These are phyloP conservation scores for Trametes versicolor DNA, from an alignment of 1,284 basidiomycete genomes.

Conservation along the genomic window DNA sequence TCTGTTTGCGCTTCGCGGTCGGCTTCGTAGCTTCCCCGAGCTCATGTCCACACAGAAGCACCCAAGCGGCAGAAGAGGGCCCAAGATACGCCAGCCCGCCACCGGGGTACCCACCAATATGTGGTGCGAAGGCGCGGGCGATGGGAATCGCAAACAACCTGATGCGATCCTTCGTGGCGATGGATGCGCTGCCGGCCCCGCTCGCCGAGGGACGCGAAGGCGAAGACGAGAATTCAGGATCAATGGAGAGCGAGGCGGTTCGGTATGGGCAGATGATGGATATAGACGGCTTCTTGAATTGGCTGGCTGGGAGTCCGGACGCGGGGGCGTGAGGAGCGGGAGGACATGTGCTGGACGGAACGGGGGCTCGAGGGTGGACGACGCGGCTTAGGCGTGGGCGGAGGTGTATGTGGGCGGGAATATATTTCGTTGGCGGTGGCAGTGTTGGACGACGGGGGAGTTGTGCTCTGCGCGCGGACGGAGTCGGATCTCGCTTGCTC, in stretches of 20 bases:
- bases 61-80: constrained; percentile 6
- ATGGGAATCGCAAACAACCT: constrained; percentile 63
- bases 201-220: constrained; percentile 10
- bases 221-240: constrained; percentile 9
- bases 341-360: constrained; percentile 22
- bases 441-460: too few species aligned
- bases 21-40: constrained; percentile 1
- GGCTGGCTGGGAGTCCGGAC: constrained; percentile 37
- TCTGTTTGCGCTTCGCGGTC: neutral
- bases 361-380: too few species aligned
- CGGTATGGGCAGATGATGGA: constrained; percentile 53
- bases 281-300: constrained; percentile 46
- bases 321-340: constrained; percentile 14
- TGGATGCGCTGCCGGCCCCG: constrained; percentile 46
- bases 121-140: constrained; percentile 54
- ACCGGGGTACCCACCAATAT: constrained; percentile 62
- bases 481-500: too few species aligned
- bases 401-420: too few species aligned
- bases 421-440: too few species aligned
- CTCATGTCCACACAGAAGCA: constrained; percentile 3
- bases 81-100: constrained; percentile 49
- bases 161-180: constrained; percentile 68
- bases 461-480: too few species aligned
- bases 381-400: too few species aligned
- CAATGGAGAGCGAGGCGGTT: constrained; percentile 27